Evolutionary conservation across 345 rosid species (phyloP), one percentile per base, ranked within the genome.

Genomic region (Linum trigynum): DNA sequence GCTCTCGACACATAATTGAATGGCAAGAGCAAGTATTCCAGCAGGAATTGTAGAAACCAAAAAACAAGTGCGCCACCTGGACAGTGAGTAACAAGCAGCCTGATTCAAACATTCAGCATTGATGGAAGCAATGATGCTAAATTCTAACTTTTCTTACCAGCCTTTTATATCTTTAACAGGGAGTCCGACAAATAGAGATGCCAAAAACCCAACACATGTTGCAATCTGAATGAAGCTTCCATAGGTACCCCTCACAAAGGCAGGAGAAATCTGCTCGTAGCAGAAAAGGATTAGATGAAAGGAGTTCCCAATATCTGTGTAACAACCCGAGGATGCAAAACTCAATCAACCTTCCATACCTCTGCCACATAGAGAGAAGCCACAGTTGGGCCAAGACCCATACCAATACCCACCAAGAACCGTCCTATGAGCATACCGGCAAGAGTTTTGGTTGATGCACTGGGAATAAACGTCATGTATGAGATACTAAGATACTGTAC

Each of bases 51-150:
- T 77, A 55, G 99, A 88, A 64, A 83, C 72, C 95, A 86, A 86
- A 68, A 94, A 94, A 76, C 99, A 94, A 69, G 83, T 73, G 67
- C 97, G 95, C 99, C 99, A 94, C 99, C 97, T 90, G 66, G 59
- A 45, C 50, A 73, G 75, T 59, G 45, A 35, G 38, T 55, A 57
- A 53, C 53, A 75, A 64, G 10, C 14, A 57, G 61, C 9, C 50
- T n/a, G 62, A 62, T 39, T 15, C 55, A 45, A 57, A 14, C 23
- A n/a, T 36, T 35, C 69, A 62, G 55, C n/a, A 48, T 8, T 62
- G 63, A 56, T 59, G 35, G 61, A 0, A 42, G 2, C 16, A 39
- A 55, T 7, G 41, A 5, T 39, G 16, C 59, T 35, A 43, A 48
- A 59, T 58, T 43, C 32, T 16, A 57, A 62, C 35, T 56, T 65